Evolutionary conservation across 1,139 yeast genomes (phyloP), one percentile per base, ranked within the genome.

Genomic region (Pichia sp.): DNA sequence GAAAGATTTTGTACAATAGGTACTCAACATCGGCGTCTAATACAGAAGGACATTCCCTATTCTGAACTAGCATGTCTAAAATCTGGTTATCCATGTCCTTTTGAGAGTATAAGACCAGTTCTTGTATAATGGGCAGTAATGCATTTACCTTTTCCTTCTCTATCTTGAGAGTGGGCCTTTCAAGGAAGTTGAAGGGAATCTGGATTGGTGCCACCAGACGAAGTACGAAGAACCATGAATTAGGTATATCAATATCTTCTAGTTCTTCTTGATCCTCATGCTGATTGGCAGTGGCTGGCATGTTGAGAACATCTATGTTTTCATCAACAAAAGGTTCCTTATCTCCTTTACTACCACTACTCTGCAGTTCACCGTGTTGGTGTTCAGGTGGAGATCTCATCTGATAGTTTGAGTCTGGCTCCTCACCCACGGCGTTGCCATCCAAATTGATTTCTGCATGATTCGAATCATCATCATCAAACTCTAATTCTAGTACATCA

Each of bases 141-240:
- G 38, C 30, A 1, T 29, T 40, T 13, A 59, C 34, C 6, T 44
- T 41, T 2, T 35, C 34, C 17, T 41, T 47, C 3, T 46, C 13
- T 6, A 60, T 29, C 1, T 21, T 26, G 1, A 58, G 53, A 39
- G 63, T 66, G 23, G 30, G 19, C 4, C 62, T 59, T 31, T 64
- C 48, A 27, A 74, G 56, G 44, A 72, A 76, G 12, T 56, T 51
- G 13, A 63, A 60, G 0, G 88, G 87, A 12, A 80, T 72, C 0
- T 81, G 69, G 26, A 68, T 63, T 0, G 77, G 63, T 24, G 82
- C 77, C 40, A 79, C 70, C 31, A 77, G 74, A 39, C 87, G 58
- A 27, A 80, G 53, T 15, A 80, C 64, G 52, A 80, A 73, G 1
- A 86, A 87, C 26, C 79, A 55, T 51, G 77, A 75, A 46, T 76